Conservation (phyloP, 345 rosid species). For the Brassica napus region Da-Ae NC_063449.1:47465501-47466000, state of each 20-base stretch:
- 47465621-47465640: constrained; percentile 54
- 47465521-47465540: constrained; percentile 63
- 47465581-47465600: constrained; percentile 77
- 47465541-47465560: constrained; percentile 68
- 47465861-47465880: constrained; percentile 50
- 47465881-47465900: constrained; percentile 54
- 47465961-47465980: constrained; percentile 58
- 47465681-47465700: constrained; percentile 56
- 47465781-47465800: constrained; percentile 56
- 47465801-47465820: constrained; percentile 43
- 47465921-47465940: constrained; percentile 50
- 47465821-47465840: constrained; percentile 49
- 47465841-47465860: constrained; percentile 51
- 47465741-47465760: constrained; percentile 61
- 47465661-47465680: constrained; percentile 69
- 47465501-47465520: constrained; percentile 69
- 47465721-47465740: constrained; percentile 51
- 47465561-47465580: constrained; percentile 54
- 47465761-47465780: constrained; percentile 76
- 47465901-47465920: constrained; percentile 62
- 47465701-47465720: constrained; percentile 51
- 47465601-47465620: constrained; percentile 59
- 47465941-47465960: constrained; percentile 67
- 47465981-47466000: constrained; percentile 66
- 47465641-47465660: constrained; percentile 53